Evolutionary conservation across 2,329 filamentous ascomycete species (phyloP).

Genomic region (Clarireedia monteithiana): DNA sequence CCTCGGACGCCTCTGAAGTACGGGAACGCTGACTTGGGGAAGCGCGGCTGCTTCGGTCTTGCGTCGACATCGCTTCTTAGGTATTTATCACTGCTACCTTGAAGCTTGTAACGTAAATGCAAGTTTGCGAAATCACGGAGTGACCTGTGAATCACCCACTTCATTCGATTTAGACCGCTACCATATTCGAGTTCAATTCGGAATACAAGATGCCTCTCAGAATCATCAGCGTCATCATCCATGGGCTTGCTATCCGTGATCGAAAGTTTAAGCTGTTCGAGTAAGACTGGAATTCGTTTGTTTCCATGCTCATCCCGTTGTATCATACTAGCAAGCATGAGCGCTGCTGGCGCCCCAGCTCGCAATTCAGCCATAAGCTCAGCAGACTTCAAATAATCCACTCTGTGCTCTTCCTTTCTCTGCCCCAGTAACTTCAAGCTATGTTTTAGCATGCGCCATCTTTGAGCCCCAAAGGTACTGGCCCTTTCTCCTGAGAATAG

Average conservation of each 20-base stretch:
- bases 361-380: conserved; percentile 93
- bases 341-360: conserved; percentile 83
- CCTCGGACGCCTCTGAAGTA: conserved; percentile 77
- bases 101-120: conserved; percentile 87
- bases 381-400: conserved; percentile 91
- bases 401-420: conserved; percentile 73
- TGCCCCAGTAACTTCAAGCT: conserved; percentile 73
- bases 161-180: conserved; percentile 91
- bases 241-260: conserved; percentile 72
- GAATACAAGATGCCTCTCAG: conserved; percentile 70
- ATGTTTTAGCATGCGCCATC: conserved; percentile 90
- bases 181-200: conserved; percentile 93
- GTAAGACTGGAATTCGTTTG: conserved; percentile 85
- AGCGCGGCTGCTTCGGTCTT: conserved; percentile 76
- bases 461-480: conserved; percentile 67
- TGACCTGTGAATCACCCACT: conserved; percentile 85
- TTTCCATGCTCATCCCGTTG: conserved; percentile 95
- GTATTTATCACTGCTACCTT: conserved; percentile 76
- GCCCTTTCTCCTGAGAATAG: conserved; percentile 59
- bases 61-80: conserved; percentile 56
- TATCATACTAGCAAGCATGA: conserved; percentile 96
- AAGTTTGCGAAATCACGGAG: conserved; percentile 87
- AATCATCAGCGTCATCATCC: conserved; percentile 45
- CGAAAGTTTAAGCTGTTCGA: conserved; percentile 87
- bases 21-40: conserved; percentile 82